A percentile compares a stretch with the other conserved stretches of the same genome.
Conservation (phyloP, 1,284 basidiomycete genomes). For the Ustilago curta region DNA sequence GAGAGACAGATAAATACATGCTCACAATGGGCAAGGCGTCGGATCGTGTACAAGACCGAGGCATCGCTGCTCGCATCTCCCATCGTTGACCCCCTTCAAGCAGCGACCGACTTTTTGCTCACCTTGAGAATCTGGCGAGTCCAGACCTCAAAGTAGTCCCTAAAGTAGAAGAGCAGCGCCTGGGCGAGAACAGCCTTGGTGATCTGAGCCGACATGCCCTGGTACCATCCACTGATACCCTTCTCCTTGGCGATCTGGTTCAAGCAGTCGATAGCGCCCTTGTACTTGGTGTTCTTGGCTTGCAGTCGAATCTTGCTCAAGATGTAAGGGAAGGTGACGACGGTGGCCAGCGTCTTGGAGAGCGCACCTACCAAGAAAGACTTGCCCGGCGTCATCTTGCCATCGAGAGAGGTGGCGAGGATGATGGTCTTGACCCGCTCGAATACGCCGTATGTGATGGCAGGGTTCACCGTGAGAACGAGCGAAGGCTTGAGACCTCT, state of each 20-base stretch:
- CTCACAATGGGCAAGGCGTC: slow-evolving; percentile 4
- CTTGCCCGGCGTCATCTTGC: slow-evolving; percentile 81
- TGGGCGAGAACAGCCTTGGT: slow-evolving; percentile 88
- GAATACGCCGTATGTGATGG: slow-evolving; percentile 97
- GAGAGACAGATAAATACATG: slow-evolving; percentile 17
- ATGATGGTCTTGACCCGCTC: slow-evolving; percentile 80
- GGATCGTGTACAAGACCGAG: neutral
- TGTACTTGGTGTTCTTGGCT: slow-evolving; percentile 75
- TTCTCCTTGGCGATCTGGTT: slow-evolving; percentile 77
- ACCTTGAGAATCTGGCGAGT: slow-evolving; percentile 61
- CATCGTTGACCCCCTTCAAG: too few species aligned
- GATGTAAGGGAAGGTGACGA: slow-evolving; percentile 73
- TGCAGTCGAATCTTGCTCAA: slow-evolving; percentile 98
- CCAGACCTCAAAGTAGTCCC: slow-evolving; percentile 69
- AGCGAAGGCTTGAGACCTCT: slow-evolving; percentile 90
- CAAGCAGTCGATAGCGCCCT: slow-evolving; percentile 83
- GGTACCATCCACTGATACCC: slow-evolving; percentile 83
- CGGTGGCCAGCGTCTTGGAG: slow-evolving; percentile 93
- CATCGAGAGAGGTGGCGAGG: slow-evolving; percentile 72
- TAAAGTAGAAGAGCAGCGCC: slow-evolving; percentile 71
- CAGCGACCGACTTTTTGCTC: slow-evolving; percentile 36
- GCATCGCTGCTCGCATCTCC: neutral
- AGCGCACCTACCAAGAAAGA: slow-evolving; percentile 90
- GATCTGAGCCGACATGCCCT: slow-evolving; percentile 91
- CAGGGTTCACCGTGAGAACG: slow-evolving; percentile 92